These are phyloP conservation scores for Chlorella vulgaris DNA, from an alignment of 139 green algal species.

Conservation along the genomic window DNA sequence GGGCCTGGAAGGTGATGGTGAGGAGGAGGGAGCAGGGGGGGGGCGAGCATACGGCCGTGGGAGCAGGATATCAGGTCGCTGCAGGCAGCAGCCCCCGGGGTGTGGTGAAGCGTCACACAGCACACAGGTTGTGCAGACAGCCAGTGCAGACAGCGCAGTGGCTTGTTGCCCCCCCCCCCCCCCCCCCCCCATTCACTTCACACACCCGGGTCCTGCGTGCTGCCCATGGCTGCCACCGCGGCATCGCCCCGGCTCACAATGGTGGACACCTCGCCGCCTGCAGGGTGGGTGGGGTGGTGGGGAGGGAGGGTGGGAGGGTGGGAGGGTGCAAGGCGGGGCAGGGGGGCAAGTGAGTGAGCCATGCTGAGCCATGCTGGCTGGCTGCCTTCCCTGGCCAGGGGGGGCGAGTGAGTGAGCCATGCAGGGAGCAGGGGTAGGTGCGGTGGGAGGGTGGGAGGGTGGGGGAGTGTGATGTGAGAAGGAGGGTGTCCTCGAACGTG, in stretches of 20 bases:
- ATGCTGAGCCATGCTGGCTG: not conserved
- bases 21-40: no score
- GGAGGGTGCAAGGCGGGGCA: not conserved
- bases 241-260: conserved; percentile 33
- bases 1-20: not conserved
- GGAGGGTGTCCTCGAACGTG: no score
- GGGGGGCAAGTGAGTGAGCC: not conserved
- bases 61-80: not conserved
- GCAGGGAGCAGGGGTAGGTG: no score
- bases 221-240: conserved; percentile 32
- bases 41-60: no score
- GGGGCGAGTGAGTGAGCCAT: not conserved
- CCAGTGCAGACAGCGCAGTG: not conserved
- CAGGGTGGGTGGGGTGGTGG: not conserved
- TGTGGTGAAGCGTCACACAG: not conserved
- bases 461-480: no score
- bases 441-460: no score
- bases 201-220: conserved; percentile 1
- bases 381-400: no score
- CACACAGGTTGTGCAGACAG: not conserved
- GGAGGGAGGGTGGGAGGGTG: not conserved
- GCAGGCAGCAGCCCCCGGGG: no score
- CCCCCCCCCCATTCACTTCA: no score
- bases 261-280: conserved; percentile 26
- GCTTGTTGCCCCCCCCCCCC: no score